Evolutionary conservation across 2,329 filamentous ascomycete genomes (phyloP).

Genomic region (Fusarium illudens): DNA sequence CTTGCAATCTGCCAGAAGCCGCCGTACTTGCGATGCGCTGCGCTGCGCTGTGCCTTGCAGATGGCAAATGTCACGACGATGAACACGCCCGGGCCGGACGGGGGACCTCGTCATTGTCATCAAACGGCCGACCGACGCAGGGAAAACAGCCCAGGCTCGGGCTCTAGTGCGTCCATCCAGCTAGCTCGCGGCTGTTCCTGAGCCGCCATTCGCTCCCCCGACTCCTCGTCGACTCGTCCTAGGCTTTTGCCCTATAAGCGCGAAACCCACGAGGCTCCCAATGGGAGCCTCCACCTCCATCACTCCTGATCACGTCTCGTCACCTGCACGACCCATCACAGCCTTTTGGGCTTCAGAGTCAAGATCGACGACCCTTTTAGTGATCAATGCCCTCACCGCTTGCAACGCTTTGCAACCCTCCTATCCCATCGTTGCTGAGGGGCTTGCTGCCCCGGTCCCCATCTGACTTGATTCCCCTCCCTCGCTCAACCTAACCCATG

Average conservation of each 20-base stretch:
- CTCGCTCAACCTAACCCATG: slow-evolving; percentile 14
- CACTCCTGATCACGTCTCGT: slow-evolving; percentile 25
- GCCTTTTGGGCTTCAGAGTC: slow-evolving; percentile 6
- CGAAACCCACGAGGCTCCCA: slow-evolving; percentile 32
- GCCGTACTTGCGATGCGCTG: not conserved
- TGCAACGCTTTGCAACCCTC: slow-evolving; percentile 7
- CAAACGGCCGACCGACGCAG: slow-evolving; percentile 12
- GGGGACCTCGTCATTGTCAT: not conserved
- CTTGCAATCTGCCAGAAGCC: not conserved
- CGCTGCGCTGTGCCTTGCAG: slow-evolving; percentile 32
- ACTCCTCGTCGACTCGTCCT: not conserved
- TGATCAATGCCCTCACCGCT: slow-evolving; percentile 20
- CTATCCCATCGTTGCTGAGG: slow-evolving; percentile 1
- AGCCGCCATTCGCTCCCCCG: slow-evolving; percentile 19
- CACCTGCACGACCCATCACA: slow-evolving; percentile 42
- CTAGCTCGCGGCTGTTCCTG: slow-evolving; percentile 32
- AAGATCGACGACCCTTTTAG: slow-evolving; percentile 17
- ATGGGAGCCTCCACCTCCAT: slow-evolving; percentile 36
- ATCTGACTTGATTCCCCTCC: slow-evolving; percentile 19
- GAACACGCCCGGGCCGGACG: not conserved
- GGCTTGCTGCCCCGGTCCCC: slow-evolving; percentile 3
- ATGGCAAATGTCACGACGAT: not conserved
- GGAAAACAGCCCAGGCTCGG: slow-evolving; percentile 2
- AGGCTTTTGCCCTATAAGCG: slow-evolving; percentile 26
- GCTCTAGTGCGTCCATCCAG: not conserved